Evolutionary conservation across 768 basidiomycete genomes (phyloP), one percentile per base, ranked within the genome.

Genomic region (Rhizopogon salebrosus): DNA sequence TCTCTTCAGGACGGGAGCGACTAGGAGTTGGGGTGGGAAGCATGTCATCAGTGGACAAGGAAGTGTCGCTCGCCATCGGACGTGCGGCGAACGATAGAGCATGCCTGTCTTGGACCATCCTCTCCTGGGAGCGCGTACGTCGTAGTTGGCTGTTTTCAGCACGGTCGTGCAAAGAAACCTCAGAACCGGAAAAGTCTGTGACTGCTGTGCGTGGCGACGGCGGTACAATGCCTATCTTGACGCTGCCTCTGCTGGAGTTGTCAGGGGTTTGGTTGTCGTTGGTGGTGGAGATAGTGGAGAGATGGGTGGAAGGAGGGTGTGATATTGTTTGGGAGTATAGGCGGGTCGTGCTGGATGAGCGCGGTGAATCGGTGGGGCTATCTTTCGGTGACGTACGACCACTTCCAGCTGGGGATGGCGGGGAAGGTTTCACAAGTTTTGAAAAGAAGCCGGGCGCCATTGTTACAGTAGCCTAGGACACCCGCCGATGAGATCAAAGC

Each of bases 21-120:
- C 18, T 51, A 1, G 58, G 58, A 3, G 64, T 66, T 27, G 67
- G 68, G 0, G 68, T 70, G 31, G 60, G 58, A 8, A 68, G 58
- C 6, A 56, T 55, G 6, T 70, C 67, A 31, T 68, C 66, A 8
- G 3, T 34, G 2, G 54, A 34, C 4, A 57, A 16, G 3, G 38
- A 54, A 50, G 60, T 54, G 53, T 64, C 66, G 57, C 61, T 54
- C 3, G 61, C 49, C 45, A 46, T 45, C 0, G 67, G 54, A 37
- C 69, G 66, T 4, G 66, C 67, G 5, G 68, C 68, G 54, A 68
- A 63, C 20, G 67, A 68, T 31, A 68, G 50, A 52, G 66, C 68
- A 54, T 68, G 68, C 48, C 67, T 59, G n/a, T 68, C 58, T 7
- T 41, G 66, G 20, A 70, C 60, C 31, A 60, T 52, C 23, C 64